Evolutionary conservation across 192 early-diverging fungal genomes (phyloP).

Genomic region (Chytriomyces confervae): DNA sequence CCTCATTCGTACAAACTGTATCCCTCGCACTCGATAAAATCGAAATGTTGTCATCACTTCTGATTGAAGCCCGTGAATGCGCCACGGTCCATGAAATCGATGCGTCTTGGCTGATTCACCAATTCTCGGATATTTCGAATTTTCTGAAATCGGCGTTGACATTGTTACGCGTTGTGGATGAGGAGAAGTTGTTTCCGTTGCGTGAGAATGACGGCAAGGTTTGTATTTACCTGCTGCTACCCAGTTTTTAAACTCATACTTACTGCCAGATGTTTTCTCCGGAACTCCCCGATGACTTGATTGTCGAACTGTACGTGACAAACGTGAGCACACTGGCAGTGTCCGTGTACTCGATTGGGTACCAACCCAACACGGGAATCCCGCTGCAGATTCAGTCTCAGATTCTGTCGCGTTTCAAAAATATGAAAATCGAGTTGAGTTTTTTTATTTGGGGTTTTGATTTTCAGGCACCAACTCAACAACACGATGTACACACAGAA

Average conservation of each 20-base stretch:
- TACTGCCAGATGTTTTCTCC: constrained; percentile 45
- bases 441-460: not conserved
- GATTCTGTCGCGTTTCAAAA: constrained; percentile 46
- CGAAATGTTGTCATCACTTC: constrained; percentile 13
- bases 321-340: constrained; percentile 33
- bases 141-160: not conserved
- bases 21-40: not conserved
- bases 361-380: constrained; percentile 35
- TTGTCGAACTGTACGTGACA: constrained; percentile 46
- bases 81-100: not conserved
- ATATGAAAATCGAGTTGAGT: constrained; percentile 45
- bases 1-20: constrained; percentile 2
- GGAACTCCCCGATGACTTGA: constrained; percentile 52
- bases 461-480: too few species aligned
- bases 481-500: not conserved
- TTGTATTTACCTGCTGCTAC: not conserved
- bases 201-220: constrained; percentile 23
- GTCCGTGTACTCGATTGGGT: constrained; percentile 41
- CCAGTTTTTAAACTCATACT: not conserved
- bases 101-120: constrained; percentile 14
- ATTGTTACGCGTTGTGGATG: not conserved
- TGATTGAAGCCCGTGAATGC: constrained; percentile 11
- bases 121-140: not conserved
- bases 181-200: constrained; percentile 18
- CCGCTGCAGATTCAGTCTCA: constrained; percentile 51